These are phyloP conservation scores for Cucumis melo DNA, from an alignment of 306 rosid species.

Conservation along the genomic window DNA sequence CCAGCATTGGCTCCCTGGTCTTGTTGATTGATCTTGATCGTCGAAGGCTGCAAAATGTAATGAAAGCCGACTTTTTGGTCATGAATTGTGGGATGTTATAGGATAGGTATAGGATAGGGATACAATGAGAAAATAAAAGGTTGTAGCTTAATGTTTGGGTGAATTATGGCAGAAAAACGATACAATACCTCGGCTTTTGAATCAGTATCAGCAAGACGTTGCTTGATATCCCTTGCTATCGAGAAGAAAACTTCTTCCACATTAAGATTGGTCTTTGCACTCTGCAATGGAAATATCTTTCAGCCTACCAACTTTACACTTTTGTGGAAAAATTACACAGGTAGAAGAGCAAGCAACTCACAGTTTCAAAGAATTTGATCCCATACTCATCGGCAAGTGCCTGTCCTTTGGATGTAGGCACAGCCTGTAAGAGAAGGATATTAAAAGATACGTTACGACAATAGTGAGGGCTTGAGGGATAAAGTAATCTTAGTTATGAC, in stretches of 20 bases:
- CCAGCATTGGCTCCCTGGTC: slow-evolving; percentile 43
- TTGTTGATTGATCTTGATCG: slow-evolving; percentile 56
- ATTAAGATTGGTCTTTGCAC: slow-evolving; percentile 88
- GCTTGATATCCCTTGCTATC: slow-evolving; percentile 75
- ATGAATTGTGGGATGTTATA: background rate
- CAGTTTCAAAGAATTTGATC: slow-evolving; percentile 90
- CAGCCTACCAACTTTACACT: background rate
- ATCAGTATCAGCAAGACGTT: slow-evolving; percentile 71
- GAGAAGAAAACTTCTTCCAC: slow-evolving; percentile 95
- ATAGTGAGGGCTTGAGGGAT: background rate
- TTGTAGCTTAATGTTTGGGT: background rate
- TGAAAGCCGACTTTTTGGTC: background rate
- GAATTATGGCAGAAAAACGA: background rate
- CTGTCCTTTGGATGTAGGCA: slow-evolving; percentile 87
- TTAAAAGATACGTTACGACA: background rate
- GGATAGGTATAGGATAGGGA: background rate
- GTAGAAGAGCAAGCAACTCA: slow-evolving; percentile 29
- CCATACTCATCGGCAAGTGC: slow-evolving; percentile 96
- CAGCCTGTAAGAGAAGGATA: slow-evolving; percentile 38
- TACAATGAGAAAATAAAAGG: background rate
- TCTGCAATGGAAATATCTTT: slow-evolving; percentile 32
- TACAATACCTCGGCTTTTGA: slow-evolving; percentile 51
- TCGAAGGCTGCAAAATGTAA: slow-evolving; percentile 35
- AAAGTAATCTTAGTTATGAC: background rate
- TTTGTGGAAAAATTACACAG: slow-evolving; percentile 1